Conservation (phyloP, 441 rosid genomes). For the Brassica hybrid region DNA sequence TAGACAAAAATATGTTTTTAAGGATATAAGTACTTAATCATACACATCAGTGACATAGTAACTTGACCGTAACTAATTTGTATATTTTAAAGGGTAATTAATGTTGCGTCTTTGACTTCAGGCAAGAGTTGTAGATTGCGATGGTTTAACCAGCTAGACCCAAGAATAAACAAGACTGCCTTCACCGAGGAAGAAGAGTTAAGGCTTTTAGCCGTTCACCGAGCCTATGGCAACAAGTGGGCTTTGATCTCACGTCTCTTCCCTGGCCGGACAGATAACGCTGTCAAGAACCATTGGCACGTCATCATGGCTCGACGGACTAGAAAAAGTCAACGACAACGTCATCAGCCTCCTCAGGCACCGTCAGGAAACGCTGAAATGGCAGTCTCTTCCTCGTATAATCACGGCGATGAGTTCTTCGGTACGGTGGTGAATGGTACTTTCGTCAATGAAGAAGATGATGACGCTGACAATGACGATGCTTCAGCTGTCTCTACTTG, state of each 20-base stretch:
- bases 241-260: conserved; percentile 88
- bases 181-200: conserved; percentile 89
- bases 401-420: conserved; percentile 11
- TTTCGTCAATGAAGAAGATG: conserved; percentile 20
- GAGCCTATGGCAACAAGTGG: conserved; percentile 76
- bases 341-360: conserved; percentile 22
- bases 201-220: conserved; percentile 71
- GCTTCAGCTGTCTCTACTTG: conserved; percentile 42
- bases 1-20: conserved; percentile 48
- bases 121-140: conserved; percentile 97
- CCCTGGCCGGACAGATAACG: conserved; percentile 96
- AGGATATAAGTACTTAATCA: too few relatives aligned
- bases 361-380: conserved; percentile 23
- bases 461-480: conserved; percentile 13
- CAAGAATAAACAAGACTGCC: conserved; percentile 83
- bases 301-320: conserved; percentile 89
- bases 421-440: conserved; percentile 6
- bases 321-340: conserved; percentile 52
- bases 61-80: not conserved
- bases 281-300: conserved; percentile 98
- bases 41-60: too few relatives aligned
- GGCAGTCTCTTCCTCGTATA: conserved; percentile 30
- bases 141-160: conserved; percentile 98
- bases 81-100: not conserved
- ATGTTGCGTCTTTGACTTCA: conserved; percentile 37